A percentile compares a stretch with the other conserved stretches of the same genome.
phyloP scores from a whole-genome alignment of 2,329 filamentous ascomycete species.

The Ploettnerulaceae sp. region DNA sequence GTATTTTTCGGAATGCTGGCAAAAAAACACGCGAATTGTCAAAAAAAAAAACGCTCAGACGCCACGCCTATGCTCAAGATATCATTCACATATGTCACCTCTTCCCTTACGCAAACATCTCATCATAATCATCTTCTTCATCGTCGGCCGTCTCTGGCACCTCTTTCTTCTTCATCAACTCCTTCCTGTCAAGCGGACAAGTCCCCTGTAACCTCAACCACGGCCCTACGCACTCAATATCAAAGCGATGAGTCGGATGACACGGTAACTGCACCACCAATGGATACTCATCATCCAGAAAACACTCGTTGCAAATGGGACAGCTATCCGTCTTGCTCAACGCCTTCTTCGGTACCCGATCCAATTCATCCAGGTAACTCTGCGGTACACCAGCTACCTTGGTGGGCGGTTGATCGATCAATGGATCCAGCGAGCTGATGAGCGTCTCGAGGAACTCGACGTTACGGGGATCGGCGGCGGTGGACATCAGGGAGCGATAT shows the following conservation, averaged over 20 bases:
- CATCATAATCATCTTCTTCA: conserved; percentile 47
- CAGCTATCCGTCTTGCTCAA: conserved; percentile 49
- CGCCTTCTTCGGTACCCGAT: conserved; percentile 50
- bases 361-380: conserved; percentile 54
- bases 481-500: conserved; percentile 46
- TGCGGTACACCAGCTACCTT: conserved; percentile 52
- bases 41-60: conserved; percentile 14
- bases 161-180: conserved; percentile 52
- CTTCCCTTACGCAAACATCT: conserved; percentile 41
- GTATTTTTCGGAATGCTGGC: background rate
- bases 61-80: conserved; percentile 18
- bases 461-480: conserved; percentile 31
- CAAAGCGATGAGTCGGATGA: conserved; percentile 53
- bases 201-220: conserved; percentile 61
- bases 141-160: conserved; percentile 40
- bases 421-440: conserved; percentile 42
- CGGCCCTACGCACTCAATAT: conserved; percentile 63
- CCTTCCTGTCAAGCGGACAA: conserved; percentile 58
- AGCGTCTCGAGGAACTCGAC: conserved; percentile 49
- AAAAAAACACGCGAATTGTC: background rate
- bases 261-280: conserved; percentile 62
- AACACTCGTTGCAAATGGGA: conserved; percentile 58
- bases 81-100: background rate
- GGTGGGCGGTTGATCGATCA: conserved; percentile 49
- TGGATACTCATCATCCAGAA: conserved; percentile 57